These are phyloP conservation scores for Starmerella apis DNA, from an alignment of 805 yeast genomes.

Conservation along the genomic window DNA sequence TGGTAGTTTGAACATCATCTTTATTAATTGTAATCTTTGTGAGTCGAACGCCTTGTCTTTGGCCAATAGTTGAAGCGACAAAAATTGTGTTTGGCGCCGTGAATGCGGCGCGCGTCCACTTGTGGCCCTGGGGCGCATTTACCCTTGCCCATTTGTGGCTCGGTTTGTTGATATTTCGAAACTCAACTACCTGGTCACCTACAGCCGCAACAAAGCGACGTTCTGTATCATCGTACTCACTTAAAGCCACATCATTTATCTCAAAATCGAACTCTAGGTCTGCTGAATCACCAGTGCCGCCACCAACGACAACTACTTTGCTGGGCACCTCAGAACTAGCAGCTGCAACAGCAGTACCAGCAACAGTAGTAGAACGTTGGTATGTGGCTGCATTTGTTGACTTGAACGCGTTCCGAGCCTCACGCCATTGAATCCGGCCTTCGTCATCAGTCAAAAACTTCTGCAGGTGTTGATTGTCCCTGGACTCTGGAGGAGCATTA, in stretches of 20 bases:
- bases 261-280: constrained; percentile 7
- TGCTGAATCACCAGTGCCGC: constrained; percentile 2
- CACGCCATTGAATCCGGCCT: constrained; percentile 1
- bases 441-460: constrained; percentile 10
- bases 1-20: constrained; percentile 3
- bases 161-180: constrained; percentile 11
- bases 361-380: constrained; percentile 19
- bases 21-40: constrained; percentile 10
- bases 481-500: constrained; percentile 28
- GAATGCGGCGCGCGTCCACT: constrained; percentile 19
- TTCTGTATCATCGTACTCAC: constrained; percentile 12
- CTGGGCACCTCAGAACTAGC: constrained; percentile 15
- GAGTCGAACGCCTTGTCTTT: constrained; percentile 14
- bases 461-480: constrained; percentile 60
- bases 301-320: constrained; percentile 6
- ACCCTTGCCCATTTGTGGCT: not conserved
- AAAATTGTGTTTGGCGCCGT: constrained; percentile 13
- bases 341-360: constrained; percentile 9
- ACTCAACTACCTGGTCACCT: constrained; percentile 10
- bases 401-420: constrained; percentile 9
- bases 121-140: constrained; percentile 2
- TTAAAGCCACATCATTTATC: constrained; percentile 10
- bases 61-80: constrained; percentile 14
- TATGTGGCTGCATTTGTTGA: constrained; percentile 12
- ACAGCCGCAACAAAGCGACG: constrained; percentile 13